A percentile compares a stretch with the other conserved stretches of the same genome.
phyloP scores from a whole-genome alignment of 2,329 filamentous ascomycete species.

The Arthroderma sp. region DNA sequence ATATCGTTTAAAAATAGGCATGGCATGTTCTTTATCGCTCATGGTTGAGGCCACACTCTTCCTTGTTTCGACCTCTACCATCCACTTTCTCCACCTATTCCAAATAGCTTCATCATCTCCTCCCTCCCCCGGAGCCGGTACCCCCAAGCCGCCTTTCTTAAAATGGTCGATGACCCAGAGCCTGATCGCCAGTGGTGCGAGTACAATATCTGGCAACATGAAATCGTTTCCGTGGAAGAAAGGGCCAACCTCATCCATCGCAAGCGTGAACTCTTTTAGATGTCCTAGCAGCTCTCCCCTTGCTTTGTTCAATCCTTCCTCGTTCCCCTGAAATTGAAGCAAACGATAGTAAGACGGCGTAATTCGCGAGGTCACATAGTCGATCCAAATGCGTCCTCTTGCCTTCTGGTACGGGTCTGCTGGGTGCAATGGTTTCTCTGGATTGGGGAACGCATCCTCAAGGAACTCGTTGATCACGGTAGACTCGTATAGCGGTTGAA shows the following conservation, averaged over 20 bases:
- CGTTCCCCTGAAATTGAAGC: conserved; percentile 35
- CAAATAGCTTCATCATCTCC: conserved; percentile 47
- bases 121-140: conserved; percentile 38
- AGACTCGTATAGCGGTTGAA: conserved; percentile 59
- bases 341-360: conserved; percentile 58
- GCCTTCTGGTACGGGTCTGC: conserved; percentile 53
- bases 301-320: conserved; percentile 32
- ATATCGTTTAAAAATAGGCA: conserved; percentile 56
- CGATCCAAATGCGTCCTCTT: conserved; percentile 58
- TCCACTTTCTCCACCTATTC: conserved; percentile 55
- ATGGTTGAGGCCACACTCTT: conserved; percentile 55
- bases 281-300: conserved; percentile 47
- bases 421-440: conserved; percentile 45
- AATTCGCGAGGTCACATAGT: conserved; percentile 56
- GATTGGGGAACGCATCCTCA: conserved; percentile 53
- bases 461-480: conserved; percentile 63
- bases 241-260: conserved; percentile 51
- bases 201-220: conserved; percentile 56
- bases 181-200: conserved; percentile 62
- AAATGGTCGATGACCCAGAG: conserved; percentile 66
- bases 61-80: conserved; percentile 45
- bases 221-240: conserved; percentile 56
- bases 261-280: conserved; percentile 48
- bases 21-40: conserved; percentile 55
- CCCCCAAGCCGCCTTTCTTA: conserved; percentile 44